phyloP scores from a whole-genome alignment of 2,329 filamentous ascomycete genomes.

The Stagonosporopsis cucurbitacearum region DNA sequence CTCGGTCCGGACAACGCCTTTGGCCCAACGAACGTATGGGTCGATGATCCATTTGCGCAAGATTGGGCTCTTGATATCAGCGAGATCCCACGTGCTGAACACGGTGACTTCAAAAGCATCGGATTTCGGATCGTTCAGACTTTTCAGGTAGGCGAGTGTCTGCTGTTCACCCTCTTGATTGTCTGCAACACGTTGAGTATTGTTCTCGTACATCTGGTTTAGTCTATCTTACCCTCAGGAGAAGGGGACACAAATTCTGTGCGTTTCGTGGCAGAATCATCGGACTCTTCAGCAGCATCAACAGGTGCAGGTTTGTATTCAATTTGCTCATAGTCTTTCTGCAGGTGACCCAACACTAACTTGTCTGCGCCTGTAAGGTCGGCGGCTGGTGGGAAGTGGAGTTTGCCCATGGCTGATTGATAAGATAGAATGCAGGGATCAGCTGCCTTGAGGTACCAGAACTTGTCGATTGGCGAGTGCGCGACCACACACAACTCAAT shows the following conservation, averaged over 20 bases:
- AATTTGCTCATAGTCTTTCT: constrained; percentile 37
- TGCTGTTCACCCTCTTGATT: constrained; percentile 39
- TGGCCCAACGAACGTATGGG: constrained; percentile 66
- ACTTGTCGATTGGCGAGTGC: background rate
- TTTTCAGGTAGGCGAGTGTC: constrained; percentile 55
- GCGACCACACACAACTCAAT: constrained; percentile 13
- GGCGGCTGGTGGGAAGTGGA: constrained; percentile 40
- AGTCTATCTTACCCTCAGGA: constrained; percentile 34
- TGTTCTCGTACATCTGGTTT: too few relatives aligned
- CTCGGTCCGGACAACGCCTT: constrained; percentile 65
- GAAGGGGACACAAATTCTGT: constrained; percentile 38
- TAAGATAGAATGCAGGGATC: background rate
- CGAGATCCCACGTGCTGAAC: constrained; percentile 60
- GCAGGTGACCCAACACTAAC: constrained; percentile 37
- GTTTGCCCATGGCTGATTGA: constrained; percentile 34
- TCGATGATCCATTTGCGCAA: constrained; percentile 59
- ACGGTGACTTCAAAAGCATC: constrained; percentile 63
- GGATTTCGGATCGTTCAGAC: constrained; percentile 57
- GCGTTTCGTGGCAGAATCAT: constrained; percentile 34
- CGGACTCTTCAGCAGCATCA: constrained; percentile 32
- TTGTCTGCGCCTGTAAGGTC: constrained; percentile 42
- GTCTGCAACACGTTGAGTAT: constrained; percentile 25
- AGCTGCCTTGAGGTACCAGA: background rate
- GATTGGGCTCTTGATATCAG: constrained; percentile 49
- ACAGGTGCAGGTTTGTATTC: background rate